phyloP scores from a whole-genome alignment of 495 filamentous ascomycete species.

The Bacidia gigantensis region DNA sequence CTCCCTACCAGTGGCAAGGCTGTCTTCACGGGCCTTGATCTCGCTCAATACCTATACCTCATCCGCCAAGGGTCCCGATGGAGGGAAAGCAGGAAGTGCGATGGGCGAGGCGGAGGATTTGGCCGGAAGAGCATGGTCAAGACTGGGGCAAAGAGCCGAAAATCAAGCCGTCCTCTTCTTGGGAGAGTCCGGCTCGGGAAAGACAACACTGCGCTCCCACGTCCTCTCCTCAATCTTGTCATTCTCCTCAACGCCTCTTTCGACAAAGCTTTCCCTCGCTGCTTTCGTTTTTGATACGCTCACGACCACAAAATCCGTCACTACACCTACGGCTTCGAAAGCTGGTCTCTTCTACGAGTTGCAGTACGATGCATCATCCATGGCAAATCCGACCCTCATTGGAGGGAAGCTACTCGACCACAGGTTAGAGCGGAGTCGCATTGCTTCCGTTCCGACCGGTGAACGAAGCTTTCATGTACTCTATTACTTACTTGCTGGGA shows the following conservation, averaged over 20 bases:
- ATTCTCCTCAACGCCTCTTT: constrained; percentile 82
- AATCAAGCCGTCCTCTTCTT: constrained; percentile 87
- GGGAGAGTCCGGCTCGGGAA: constrained; percentile 93
- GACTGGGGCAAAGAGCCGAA: constrained; percentile 78
- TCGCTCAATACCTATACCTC: constrained; percentile 86
- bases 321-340: constrained; percentile 89
- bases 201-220: constrained; percentile 86
- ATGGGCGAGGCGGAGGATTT: constrained; percentile 81
- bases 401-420: constrained; percentile 93
- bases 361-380: constrained; percentile 83
- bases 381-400: constrained; percentile 66
- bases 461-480: constrained; percentile 93
- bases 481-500: constrained; percentile 90
- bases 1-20: constrained; percentile 65
- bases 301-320: constrained; percentile 94
- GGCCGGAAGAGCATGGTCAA: constrained; percentile 67
- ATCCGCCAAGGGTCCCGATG: constrained; percentile 78
- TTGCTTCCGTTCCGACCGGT: constrained; percentile 81
- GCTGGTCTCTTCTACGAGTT: constrained; percentile 89
- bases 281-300: constrained; percentile 90
- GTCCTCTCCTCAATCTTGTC: constrained; percentile 69
- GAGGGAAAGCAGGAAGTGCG: constrained; percentile 69
- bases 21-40: constrained; percentile 83
- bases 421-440: constrained; percentile 75
- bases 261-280: constrained; percentile 81